phyloP scores from a whole-genome alignment of 1,284 basidiomycete species.

The Heterobasidion parviporum region DNA sequence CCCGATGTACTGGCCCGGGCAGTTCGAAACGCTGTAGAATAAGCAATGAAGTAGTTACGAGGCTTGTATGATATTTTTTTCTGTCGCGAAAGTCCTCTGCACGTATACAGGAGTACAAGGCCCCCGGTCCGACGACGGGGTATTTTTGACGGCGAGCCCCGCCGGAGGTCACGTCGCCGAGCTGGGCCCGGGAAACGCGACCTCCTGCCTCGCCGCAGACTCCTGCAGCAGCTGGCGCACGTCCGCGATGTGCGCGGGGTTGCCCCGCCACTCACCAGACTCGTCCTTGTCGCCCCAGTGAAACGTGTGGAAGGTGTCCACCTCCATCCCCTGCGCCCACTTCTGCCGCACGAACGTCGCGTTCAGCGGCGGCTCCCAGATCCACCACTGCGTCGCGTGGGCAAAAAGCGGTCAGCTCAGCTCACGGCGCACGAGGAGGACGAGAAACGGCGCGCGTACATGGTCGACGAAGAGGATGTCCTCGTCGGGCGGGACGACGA shows the following conservation, averaged over 20 bases:
- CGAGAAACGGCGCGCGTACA: constrained; percentile 17
- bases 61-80: not conserved
- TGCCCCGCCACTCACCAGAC: constrained; percentile 28
- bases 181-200: constrained; percentile 6
- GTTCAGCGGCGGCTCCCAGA: constrained; percentile 37
- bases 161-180: too few species aligned
- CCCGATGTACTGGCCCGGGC: not conserved
- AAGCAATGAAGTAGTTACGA: too few species aligned
- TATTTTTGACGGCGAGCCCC: too few species aligned
- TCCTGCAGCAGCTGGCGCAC: constrained; percentile 27
- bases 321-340: constrained; percentile 35
- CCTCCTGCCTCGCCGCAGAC: constrained; percentile 27
- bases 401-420: not conserved
- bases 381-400: constrained; percentile 32
- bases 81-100: too few species aligned
- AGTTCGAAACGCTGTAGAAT: not conserved
- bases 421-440: not conserved
- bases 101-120: too few species aligned
- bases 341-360: constrained; percentile 35
- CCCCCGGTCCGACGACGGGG: too few species aligned
- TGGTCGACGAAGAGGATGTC: constrained; percentile 39
- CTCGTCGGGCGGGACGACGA: constrained; percentile 29
- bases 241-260: constrained; percentile 27
- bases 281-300: constrained; percentile 33
- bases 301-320: constrained; percentile 44